Evolutionary conservation across 345 rosid species (phyloP), one percentile per base, ranked within the genome.

Genomic region (Fremontodendron californicum): DNA sequence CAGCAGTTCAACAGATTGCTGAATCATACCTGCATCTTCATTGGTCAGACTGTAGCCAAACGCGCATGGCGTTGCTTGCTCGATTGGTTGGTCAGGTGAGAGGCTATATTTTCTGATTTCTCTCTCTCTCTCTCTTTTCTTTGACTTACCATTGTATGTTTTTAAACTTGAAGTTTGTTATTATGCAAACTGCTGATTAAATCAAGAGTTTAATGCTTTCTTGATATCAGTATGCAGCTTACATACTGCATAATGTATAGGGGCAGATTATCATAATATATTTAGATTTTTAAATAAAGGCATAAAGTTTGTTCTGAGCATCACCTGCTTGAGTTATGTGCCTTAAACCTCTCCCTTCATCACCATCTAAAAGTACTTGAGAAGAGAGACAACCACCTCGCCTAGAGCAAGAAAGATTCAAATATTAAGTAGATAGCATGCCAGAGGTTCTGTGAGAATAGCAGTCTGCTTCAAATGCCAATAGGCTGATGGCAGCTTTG

Each of bases 11-110:
- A 78, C 89, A 87, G 74, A 92, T 96, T 60, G 81, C 94, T 80
- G 91, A 88, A 78, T 89, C 97, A 69, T 87, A 87, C 90, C 86
- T 84, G 83, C 85, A 80, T 84, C 81, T 89, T 15, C 68, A 81
- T 73, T 89, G 88, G 74, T 79, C 81, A 43, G 89, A 88, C 75
- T 88, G 80, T 82, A 87, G 81, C 74, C 75, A 79, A 82, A 90
- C 73, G 25, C 84, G 88, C 69, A 91, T 91, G 89, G 87, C 88
- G 51, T 79, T 96, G 78, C 90, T 96, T 84, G 88, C 99, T 73
- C 91, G 97, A 54, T 85, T 96, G 82, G 88, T 87, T 78, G 93
- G 94, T 80, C 91, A 90, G 94, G 99, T 92, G 82, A 81, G 5
- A 37, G n/a, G 27, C n/a, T 45, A 31, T 46, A 31, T 49, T 9